Evolutionary conservation across 257 asterid species (phyloP), one percentile per base, ranked within the genome.

Genomic region (Solanum etuberosum): DNA sequence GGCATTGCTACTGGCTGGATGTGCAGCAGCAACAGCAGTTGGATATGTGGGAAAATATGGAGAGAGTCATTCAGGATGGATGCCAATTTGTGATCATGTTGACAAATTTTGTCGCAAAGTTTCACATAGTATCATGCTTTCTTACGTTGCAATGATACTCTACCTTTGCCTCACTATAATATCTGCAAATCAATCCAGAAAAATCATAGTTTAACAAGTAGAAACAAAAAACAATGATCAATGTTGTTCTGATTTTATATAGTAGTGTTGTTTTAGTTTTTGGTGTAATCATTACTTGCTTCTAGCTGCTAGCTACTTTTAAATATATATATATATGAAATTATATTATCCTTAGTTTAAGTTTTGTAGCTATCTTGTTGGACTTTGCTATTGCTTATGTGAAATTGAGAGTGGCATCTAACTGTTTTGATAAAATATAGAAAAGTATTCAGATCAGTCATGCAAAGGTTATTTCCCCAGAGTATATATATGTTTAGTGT

Each of bases 31-130:
- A 8, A 93, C 94, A 0, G 92, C 98, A 10, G 38, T 93, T 0
- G 98, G 96, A 2, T 90, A 86, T 85, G 86, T 95, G 34, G 98
- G 95, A 4, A 92, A 91, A 59, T 87, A 93, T 57, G 98, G 98
- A 11, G 87, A 94, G 72, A 88, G 67, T 38, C 93, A 92, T 86
- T 71, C 94, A 0, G 96, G 96, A 4, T 95, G 98, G 98, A 20
- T 83, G 90, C 86, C 92, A 8, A 83, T 94, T 11, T 95, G 98
- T 73, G 92, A 89, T 63, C 89, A 92, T 51, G 93, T 95, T 40
- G 83, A 23, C 15, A 88, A 89, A 70, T 95, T 91, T 90, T 95
- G 98, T 87, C 32, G 72, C 84, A 89, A 90, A 88, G 88, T 87
- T 11, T 85, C 90, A 5, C 73, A 85, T 3, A 91, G 96, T 20